A percentile compares a stretch with the other conserved stretches of the same genome.
Evolutionary conservation across 2,329 filamentous ascomycete species (phyloP).

Genomic region (Pseudogymnoascus sp.): DNA sequence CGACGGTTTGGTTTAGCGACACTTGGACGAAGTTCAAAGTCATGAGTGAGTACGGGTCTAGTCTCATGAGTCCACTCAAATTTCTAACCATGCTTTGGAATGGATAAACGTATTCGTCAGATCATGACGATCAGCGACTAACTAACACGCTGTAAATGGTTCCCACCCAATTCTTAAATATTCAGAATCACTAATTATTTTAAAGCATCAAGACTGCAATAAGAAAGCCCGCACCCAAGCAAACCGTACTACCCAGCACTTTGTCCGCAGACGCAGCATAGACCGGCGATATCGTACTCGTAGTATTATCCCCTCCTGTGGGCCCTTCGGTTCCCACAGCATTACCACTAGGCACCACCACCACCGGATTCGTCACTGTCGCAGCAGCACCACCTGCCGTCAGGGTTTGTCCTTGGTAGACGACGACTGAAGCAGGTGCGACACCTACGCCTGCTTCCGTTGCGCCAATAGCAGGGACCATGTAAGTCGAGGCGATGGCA

Average conservation of each 20-base stretch:
- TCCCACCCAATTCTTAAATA: too few relatives aligned
- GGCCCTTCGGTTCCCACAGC: background rate
- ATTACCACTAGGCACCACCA: background rate
- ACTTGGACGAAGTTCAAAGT: too few relatives aligned
- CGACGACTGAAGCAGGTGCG: background rate
- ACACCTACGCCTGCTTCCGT: background rate
- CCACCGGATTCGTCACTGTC: background rate
- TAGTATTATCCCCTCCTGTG: background rate
- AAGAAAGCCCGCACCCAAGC: background rate
- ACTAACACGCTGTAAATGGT: background rate
- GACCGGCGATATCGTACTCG: background rate
- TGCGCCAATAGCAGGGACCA: background rate
- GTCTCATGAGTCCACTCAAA: too few relatives aligned
- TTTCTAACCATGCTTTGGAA: too few relatives aligned
- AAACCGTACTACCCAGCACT: background rate
- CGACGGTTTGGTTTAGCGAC: too few relatives aligned
- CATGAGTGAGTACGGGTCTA: too few relatives aligned
- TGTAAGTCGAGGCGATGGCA: background rate
- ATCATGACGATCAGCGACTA: background rate
- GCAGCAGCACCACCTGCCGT: background rate
- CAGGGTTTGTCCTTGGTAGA: background rate
- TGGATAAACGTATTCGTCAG: background rate
- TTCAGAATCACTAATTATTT: background rate
- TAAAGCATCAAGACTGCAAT: background rate
- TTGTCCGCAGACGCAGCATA: background rate